Conservation (phyloP, 805 yeast genomes). For the Metschnikowia bowlesiae region DNA sequence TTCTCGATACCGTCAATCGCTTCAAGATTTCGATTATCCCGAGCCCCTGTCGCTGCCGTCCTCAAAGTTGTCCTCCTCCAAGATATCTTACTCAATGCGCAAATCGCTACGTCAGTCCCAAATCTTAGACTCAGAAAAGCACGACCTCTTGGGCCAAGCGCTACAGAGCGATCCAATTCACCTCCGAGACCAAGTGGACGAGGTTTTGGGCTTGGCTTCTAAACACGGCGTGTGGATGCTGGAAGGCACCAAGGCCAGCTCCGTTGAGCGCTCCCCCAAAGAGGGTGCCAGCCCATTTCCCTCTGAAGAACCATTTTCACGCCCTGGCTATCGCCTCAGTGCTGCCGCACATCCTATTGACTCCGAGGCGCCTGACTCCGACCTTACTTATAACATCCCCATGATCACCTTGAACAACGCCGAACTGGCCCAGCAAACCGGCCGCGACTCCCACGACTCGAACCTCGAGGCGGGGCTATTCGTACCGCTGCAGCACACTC, state of each 20-base stretch:
- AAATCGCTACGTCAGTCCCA: background rate
- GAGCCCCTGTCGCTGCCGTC: background rate
- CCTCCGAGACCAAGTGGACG: constrained; percentile 1
- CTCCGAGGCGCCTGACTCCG: constrained; percentile 1
- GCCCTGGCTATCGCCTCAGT: no score
- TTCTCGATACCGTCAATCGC: background rate
- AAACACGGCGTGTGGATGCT: background rate
- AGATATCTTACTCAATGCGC: background rate
- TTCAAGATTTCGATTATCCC: constrained; percentile 1
- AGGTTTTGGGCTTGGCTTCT: background rate
- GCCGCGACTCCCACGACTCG: background rate
- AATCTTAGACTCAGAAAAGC: background rate
- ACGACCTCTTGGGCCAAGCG: background rate
- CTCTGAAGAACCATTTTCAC: background rate
- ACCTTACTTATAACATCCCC: constrained; percentile 14
- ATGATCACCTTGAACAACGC: constrained; percentile 13
- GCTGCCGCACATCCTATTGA: background rate
- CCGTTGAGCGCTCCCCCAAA: background rate
- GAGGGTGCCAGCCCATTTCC: background rate
- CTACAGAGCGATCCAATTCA: background rate
- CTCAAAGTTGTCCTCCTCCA: background rate
- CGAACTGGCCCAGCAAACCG: background rate
- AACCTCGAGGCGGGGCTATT: constrained; percentile 11
- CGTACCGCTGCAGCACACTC: background rate
- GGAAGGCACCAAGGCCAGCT: background rate